A percentile compares a stretch with the other conserved stretches of the same genome.
Conservation (phyloP, 176 grass and related monocot genomes). For the Oryza punctata region DNA sequence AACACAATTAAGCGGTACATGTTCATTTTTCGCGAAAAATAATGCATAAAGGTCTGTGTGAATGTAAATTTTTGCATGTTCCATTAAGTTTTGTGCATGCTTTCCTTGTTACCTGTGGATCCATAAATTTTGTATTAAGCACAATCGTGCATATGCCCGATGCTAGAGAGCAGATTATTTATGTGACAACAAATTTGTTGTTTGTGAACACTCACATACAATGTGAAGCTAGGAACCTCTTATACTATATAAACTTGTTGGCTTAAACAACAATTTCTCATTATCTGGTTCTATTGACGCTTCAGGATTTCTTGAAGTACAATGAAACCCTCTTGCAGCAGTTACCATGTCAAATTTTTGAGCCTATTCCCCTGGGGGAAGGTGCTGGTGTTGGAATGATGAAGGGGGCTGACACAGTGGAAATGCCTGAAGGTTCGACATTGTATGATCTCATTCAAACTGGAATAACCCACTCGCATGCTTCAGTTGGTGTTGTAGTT, state of each 20-base stretch:
- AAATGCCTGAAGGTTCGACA: slow-evolving; percentile 94
- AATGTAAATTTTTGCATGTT: not conserved
- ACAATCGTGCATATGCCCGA: not conserved
- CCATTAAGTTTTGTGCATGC: not conserved
- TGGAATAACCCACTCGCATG: slow-evolving; percentile 82
- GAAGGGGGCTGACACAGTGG: slow-evolving; percentile 80
- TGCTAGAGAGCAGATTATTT: not conserved
- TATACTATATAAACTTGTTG: not conserved
- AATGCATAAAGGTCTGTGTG: not conserved
- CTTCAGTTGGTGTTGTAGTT: slow-evolving; percentile 76
- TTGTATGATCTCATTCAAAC: slow-evolving; percentile 98
- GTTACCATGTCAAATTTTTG: slow-evolving; percentile 80
- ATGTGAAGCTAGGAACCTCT: not conserved
- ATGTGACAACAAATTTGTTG: slow-evolving; percentile 15
- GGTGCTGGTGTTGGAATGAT: slow-evolving; percentile 86
- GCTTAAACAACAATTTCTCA: slow-evolving; percentile 1
- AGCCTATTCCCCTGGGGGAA: slow-evolving; percentile 91
- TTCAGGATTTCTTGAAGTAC: slow-evolving; percentile 95
- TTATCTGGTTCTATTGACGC: slow-evolving; percentile 6
- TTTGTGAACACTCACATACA: not conserved
- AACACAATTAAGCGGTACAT: not conserved
- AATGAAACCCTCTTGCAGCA: slow-evolving; percentile 69
- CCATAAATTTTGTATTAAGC: not conserved
- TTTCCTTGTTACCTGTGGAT: not conserved
- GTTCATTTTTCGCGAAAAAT: not conserved